A percentile compares a stretch with the other conserved stretches of the same genome.
These are phyloP conservation scores for Bisporella sp. DNA, from an alignment of 2,329 filamentous ascomycete genomes.

Conservation along the genomic window DNA sequence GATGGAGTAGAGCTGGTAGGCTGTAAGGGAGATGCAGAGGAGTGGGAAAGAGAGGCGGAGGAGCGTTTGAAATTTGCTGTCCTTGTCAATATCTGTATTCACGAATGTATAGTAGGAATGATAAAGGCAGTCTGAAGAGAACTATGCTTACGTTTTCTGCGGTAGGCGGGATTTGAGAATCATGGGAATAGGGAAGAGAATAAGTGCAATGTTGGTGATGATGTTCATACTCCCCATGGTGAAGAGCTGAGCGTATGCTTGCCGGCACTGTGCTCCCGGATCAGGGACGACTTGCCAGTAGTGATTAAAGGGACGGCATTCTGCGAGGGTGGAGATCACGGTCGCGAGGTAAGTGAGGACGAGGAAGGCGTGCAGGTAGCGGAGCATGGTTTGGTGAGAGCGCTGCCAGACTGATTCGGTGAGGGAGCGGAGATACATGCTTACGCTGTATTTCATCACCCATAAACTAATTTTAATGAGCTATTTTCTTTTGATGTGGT, in stretches of 20 bases:
- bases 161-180: slow-evolving; percentile 72
- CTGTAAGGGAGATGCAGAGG: slow-evolving; percentile 67
- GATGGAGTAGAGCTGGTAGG: slow-evolving; percentile 70
- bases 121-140: too few relatives aligned
- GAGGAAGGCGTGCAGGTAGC: slow-evolving; percentile 68
- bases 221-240: slow-evolving; percentile 83
- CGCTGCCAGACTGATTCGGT: slow-evolving; percentile 74
- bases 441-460: slow-evolving; percentile 81
- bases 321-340: slow-evolving; percentile 69
- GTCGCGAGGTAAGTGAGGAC: slow-evolving; percentile 69
- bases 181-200: slow-evolving; percentile 82
- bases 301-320: slow-evolving; percentile 69
- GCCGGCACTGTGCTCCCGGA: slow-evolving; percentile 75
- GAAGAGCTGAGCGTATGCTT: slow-evolving; percentile 77
- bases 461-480: slow-evolving; percentile 57
- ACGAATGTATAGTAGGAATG: too few relatives aligned
- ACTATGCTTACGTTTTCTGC: slow-evolving; percentile 36
- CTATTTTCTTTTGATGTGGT: background rate
- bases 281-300: slow-evolving; percentile 80
- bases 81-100: too few relatives aligned
- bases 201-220: slow-evolving; percentile 77
- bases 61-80: slow-evolving; percentile 69
- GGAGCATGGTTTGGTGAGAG: slow-evolving; percentile 63
- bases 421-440: slow-evolving; percentile 82
- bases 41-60: slow-evolving; percentile 79